Evolutionary conservation across 2,329 filamentous ascomycete genomes (phyloP).

Genomic region (Chaetomiaceae sp.): DNA sequence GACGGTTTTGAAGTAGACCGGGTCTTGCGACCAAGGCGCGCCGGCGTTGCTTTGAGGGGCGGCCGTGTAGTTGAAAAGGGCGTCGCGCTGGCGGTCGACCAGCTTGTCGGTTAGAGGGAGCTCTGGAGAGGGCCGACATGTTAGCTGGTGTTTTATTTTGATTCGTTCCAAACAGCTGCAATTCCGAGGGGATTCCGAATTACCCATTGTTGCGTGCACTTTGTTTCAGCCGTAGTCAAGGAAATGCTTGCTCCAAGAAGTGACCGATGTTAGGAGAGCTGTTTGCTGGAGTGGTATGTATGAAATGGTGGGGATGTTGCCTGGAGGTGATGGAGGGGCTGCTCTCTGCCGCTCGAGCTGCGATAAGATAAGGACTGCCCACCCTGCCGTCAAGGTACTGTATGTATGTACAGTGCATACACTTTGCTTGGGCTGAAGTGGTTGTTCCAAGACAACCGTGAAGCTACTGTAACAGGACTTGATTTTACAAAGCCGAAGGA

Average conservation of each 20-base stretch:
- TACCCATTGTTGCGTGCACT: conserved; percentile 17
- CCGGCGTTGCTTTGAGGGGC: conserved; percentile 63
- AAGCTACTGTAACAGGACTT: no score
- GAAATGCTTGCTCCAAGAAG: background rate
- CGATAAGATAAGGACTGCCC: conserved; percentile 26
- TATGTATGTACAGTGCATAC: no score
- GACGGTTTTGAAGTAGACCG: conserved; percentile 86
- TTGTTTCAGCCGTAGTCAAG: background rate
- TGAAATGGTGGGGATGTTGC: background rate
- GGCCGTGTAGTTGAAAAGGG: conserved; percentile 79
- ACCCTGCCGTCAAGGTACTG: conserved; percentile 20
- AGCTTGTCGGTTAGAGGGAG: conserved; percentile 81
- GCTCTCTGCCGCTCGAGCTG: conserved; percentile 9
- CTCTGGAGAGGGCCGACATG: conserved; percentile 52
- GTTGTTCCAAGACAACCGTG: no score
- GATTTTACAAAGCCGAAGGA: no score
- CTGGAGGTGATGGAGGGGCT: conserved; percentile 19
- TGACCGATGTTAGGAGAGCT: background rate
- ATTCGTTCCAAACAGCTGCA: no score
- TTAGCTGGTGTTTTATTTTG: background rate
- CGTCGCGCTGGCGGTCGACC: conserved; percentile 81
- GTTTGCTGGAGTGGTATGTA: background rate
- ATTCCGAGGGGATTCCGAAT: background rate
- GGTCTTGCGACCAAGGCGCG: conserved; percentile 72
- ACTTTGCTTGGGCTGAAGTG: no score